Evolutionary conservation across 805 yeast species (phyloP).

Genomic region (Blastobotrys robertii): DNA sequence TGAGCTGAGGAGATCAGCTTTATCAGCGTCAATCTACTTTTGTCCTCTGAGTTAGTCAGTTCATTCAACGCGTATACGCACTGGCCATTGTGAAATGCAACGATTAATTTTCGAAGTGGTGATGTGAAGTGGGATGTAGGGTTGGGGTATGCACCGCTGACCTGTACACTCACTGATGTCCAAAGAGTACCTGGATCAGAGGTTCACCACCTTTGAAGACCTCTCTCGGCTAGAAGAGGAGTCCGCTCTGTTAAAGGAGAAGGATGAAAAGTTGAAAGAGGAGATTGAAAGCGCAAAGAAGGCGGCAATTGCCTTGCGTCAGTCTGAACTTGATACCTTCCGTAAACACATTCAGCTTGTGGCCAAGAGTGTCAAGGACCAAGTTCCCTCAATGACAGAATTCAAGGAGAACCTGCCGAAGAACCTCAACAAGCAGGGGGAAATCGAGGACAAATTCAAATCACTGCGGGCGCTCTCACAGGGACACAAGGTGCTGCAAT

Average conservation of each 20-base stretch:
- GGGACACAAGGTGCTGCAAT: constrained; percentile 3
- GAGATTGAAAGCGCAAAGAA: constrained; percentile 2
- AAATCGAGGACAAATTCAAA: background rate
- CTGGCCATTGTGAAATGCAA: constrained; percentile 7
- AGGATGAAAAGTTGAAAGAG: constrained; percentile 3
- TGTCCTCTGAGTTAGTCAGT: constrained; percentile 36
- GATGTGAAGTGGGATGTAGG: constrained; percentile 9
- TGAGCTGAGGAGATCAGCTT: constrained; percentile 82
- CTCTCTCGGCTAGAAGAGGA: constrained; percentile 14
- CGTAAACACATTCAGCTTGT: too few relatives aligned
- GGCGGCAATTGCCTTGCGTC: too few relatives aligned
- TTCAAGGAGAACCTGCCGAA: too few relatives aligned
- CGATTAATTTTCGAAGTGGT: constrained; percentile 19
- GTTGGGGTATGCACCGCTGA: background rate
- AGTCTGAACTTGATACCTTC: too few relatives aligned
- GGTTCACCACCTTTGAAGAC: constrained; percentile 17
- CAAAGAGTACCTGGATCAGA: constrained; percentile 15
- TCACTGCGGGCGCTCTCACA: constrained; percentile 1
- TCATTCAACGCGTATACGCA: constrained; percentile 1
- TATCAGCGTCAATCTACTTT: constrained; percentile 71
- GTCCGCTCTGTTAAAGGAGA: constrained; percentile 5
- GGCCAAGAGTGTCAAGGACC: too few relatives aligned
- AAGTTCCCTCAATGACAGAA: too few relatives aligned
- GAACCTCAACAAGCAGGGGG: too few relatives aligned
- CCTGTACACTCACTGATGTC: constrained; percentile 3